Conservation (phyloP, 2,329 filamentous ascomycete species). For the Clarireedia paspali region DNA sequence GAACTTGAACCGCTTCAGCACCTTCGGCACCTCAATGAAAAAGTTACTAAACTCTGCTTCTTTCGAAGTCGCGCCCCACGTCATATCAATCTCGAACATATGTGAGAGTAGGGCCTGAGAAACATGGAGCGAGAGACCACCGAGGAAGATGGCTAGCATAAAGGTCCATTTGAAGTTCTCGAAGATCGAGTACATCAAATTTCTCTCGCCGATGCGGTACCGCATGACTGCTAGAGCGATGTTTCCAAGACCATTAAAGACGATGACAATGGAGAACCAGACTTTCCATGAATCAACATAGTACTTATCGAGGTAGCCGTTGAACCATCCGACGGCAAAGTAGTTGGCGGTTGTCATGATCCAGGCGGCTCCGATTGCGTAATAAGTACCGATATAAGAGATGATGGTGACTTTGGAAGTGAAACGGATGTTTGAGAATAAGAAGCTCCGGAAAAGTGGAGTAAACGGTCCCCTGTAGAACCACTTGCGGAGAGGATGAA, state of each 20-base stretch:
- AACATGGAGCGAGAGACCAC: conserved; percentile 73
- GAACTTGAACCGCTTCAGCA: conserved; percentile 64
- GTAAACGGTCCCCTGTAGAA: conserved; percentile 68
- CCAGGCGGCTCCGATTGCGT: conserved; percentile 70
- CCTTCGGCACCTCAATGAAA: conserved; percentile 75
- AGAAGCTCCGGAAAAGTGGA: conserved; percentile 66
- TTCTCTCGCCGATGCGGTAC: conserved; percentile 60
- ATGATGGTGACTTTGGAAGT: conserved; percentile 70
- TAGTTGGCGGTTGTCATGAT: conserved; percentile 67
- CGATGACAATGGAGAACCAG: conserved; percentile 72
- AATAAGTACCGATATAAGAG: conserved; percentile 74
- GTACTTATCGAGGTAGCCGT: conserved; percentile 71
- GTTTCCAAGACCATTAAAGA: conserved; percentile 71
- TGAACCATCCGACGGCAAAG: conserved; percentile 69
- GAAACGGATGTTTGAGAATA: conserved; percentile 65
- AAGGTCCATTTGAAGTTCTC: conserved; percentile 70
- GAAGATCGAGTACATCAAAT: conserved; percentile 46
- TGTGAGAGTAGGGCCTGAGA: conserved; percentile 72
- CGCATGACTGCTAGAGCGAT: conserved; percentile 64
- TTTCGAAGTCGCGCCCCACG: conserved; percentile 78
- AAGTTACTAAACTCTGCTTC: conserved; percentile 77
- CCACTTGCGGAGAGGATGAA: conserved; percentile 72
- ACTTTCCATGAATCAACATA: conserved; percentile 73
- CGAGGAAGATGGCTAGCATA: conserved; percentile 72
- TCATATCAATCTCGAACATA: conserved; percentile 82